Evolutionary conservation across 2,329 filamentous ascomycete genomes (phyloP).

Genomic region (Exophiala aquamarina): DNA sequence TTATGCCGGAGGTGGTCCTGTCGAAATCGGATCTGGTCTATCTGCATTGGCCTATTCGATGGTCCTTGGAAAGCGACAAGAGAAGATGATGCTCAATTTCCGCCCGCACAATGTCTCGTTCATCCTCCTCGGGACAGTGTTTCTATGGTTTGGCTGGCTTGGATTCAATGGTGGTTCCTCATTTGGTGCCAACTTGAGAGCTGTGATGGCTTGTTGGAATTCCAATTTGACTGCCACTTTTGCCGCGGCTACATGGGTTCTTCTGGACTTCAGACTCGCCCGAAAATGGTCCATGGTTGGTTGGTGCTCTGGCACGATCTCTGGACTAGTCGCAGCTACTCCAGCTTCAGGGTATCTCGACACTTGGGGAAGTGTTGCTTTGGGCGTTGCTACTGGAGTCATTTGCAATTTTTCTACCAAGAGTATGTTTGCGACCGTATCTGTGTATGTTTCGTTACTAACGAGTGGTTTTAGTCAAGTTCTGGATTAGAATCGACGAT

Average conservation of each 20-base stretch:
- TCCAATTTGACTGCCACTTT: slow-evolving; percentile 91
- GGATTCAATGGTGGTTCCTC: slow-evolving; percentile 97
- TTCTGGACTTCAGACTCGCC: slow-evolving; percentile 92
- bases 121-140: slow-evolving; percentile 89
- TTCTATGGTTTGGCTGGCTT: slow-evolving; percentile 98
- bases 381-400: slow-evolving; percentile 63
- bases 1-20: slow-evolving; percentile 93
- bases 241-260: slow-evolving; percentile 86
- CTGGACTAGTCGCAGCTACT: slow-evolving; percentile 83
- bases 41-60: slow-evolving; percentile 93
- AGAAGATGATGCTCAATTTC: slow-evolving; percentile 99
- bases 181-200: slow-evolving; percentile 90
- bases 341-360: slow-evolving; percentile 65
- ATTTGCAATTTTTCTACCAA: slow-evolving; percentile 85
- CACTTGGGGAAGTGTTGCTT: slow-evolving; percentile 60
- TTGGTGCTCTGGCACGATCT: slow-evolving; percentile 87
- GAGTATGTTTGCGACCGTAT: slow-evolving; percentile 57
- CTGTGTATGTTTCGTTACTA: slow-evolving; percentile 7
- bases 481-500: slow-evolving; percentile 78
- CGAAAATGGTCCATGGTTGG: slow-evolving; percentile 94
- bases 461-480: slow-evolving; percentile 55
- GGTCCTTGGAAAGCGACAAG: slow-evolving; percentile 92
- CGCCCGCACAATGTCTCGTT: slow-evolving; percentile 97
- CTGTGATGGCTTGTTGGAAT: slow-evolving; percentile 98
- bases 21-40: slow-evolving; percentile 94